phyloP scores from a whole-genome alignment of 805 yeast species.

The Wickerhamiella brachini region DNA sequence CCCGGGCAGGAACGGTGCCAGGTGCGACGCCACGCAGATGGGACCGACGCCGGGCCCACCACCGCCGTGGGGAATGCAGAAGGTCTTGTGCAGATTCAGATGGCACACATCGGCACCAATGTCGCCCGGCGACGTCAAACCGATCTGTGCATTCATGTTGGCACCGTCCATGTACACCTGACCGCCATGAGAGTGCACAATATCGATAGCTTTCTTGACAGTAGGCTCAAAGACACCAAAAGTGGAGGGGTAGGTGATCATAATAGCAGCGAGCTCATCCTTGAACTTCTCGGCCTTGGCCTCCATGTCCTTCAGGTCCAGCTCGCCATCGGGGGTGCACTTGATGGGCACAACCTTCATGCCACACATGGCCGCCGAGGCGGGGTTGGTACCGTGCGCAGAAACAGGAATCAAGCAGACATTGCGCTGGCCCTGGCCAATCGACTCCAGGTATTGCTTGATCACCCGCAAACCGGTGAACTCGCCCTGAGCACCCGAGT shows the following conservation, averaged over 20 bases:
- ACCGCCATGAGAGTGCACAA: constrained; percentile 77
- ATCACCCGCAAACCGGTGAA: constrained; percentile 87
- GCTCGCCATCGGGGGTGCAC: constrained; percentile 72
- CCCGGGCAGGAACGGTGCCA: constrained; percentile 67
- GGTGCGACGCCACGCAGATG: constrained; percentile 76
- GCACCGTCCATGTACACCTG: constrained; percentile 98
- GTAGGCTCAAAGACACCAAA: constrained; percentile 94
- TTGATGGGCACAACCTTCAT: constrained; percentile 85
- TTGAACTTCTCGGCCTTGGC: constrained; percentile 58
- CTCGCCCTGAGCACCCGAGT: constrained; percentile 98
- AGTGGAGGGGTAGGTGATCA: constrained; percentile 97
- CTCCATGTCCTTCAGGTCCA: constrained; percentile 64
- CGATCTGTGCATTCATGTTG: constrained; percentile 98
- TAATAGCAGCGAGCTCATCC: constrained; percentile 68
- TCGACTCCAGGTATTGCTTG: constrained; percentile 54
- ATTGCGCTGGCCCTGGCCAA: constrained; percentile 61
- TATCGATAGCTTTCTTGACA: constrained; percentile 69
- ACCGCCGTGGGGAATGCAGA: constrained; percentile 97
- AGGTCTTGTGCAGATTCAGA: constrained; percentile 90
- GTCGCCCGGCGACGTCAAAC: constrained; percentile 93
- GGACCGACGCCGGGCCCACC: constrained; percentile 99
- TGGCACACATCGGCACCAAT: constrained; percentile 98
- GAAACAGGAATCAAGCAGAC: constrained; percentile 90
- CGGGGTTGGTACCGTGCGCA: constrained; percentile 98
- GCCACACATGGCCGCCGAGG: constrained; percentile 96